Conservation (phyloP, 2,329 filamentous ascomycete species). For the Xylariaceae sp. region DNA sequence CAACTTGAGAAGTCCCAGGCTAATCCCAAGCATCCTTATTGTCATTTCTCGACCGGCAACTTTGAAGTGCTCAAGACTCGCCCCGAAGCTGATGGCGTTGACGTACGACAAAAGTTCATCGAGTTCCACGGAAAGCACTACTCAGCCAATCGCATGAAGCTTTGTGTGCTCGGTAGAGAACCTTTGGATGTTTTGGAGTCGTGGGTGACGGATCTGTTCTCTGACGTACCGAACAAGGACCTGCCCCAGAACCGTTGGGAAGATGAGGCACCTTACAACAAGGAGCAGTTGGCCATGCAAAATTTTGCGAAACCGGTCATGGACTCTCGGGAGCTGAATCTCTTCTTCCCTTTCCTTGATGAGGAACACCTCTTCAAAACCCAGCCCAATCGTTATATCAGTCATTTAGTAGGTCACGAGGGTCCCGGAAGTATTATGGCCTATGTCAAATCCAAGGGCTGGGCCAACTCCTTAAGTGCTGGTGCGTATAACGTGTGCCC, state of each 20-base stretch:
- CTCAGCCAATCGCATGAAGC: slow-evolving; percentile 90
- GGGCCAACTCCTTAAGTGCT: slow-evolving; percentile 79
- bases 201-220: slow-evolving; percentile 83
- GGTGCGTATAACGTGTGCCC: slow-evolving; percentile 74
- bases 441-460: slow-evolving; percentile 84
- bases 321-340: slow-evolving; percentile 74
- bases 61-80: slow-evolving; percentile 79
- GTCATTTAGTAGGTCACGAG: slow-evolving; percentile 87
- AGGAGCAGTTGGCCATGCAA: slow-evolving; percentile 56
- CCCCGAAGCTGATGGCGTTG: slow-evolving; percentile 73
- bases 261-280: slow-evolving; percentile 44
- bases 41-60: slow-evolving; percentile 89
- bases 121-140: slow-evolving; percentile 87
- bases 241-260: slow-evolving; percentile 58
- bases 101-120: slow-evolving; percentile 87
- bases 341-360: slow-evolving; percentile 81
- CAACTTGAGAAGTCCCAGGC: slow-evolving; percentile 87
- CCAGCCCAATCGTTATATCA: slow-evolving; percentile 80
- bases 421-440: slow-evolving; percentile 89
- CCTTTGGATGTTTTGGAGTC: slow-evolving; percentile 74
- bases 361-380: slow-evolving; percentile 76
- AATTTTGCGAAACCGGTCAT: slow-evolving; percentile 89
- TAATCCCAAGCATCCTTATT: slow-evolving; percentile 82
- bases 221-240: slow-evolving; percentile 75
- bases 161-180: slow-evolving; percentile 81